phyloP scores from a whole-genome alignment of 2,329 filamentous ascomycete genomes.

The Cladophialophora bantiana region DNA sequence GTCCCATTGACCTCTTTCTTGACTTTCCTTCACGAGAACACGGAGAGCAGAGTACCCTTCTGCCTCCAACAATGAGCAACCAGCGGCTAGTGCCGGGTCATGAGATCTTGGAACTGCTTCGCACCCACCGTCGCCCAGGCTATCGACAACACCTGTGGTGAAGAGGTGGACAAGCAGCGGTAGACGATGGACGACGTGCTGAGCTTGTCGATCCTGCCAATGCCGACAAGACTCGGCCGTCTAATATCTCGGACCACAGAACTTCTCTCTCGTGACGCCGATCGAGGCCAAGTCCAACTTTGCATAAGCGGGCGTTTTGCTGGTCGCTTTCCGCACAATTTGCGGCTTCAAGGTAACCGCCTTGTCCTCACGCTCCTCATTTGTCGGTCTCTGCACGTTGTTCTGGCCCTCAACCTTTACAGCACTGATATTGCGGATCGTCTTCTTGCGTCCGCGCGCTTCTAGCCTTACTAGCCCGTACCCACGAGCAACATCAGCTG shows the following conservation, averaged over 20 bases:
- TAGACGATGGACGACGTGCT: conserved; percentile 27
- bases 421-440: not conserved
- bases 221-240: not conserved
- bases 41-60: conserved; percentile 26
- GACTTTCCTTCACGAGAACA: conserved; percentile 30
- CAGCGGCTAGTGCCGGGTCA: conserved; percentile 16
- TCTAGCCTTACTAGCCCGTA: not conserved
- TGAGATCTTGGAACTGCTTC: conserved; percentile 22
- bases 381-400: not conserved
- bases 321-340: conserved; percentile 20
- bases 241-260: conserved; percentile 6
- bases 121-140: conserved; percentile 16
- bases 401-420: not conserved
- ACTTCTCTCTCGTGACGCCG: conserved; percentile 26
- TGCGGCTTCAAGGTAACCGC: conserved; percentile 20
- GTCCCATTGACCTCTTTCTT: conserved; percentile 30
- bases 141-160: conserved; percentile 25
- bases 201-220: conserved; percentile 11
- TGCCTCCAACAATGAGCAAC: conserved; percentile 25
- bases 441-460: not conserved
- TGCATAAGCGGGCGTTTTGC: conserved; percentile 24
- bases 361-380: not conserved
- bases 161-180: conserved; percentile 32
- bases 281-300: conserved; percentile 30
- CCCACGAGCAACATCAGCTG: not conserved